These are phyloP conservation scores for Pseudogymnoascus sp. DNA, from an alignment of 2,329 filamentous ascomycete genomes.

Conservation along the genomic window DNA sequence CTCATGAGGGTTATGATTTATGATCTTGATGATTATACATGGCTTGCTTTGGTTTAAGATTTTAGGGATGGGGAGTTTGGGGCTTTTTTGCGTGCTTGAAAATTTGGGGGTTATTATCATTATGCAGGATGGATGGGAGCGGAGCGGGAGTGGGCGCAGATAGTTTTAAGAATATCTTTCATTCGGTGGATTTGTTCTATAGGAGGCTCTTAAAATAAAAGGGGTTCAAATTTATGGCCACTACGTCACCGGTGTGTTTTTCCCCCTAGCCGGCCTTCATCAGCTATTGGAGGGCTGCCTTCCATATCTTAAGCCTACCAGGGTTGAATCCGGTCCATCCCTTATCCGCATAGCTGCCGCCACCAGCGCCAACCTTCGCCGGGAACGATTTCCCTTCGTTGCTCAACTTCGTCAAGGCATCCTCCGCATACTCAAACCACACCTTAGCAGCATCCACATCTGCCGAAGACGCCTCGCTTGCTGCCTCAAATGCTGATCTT, in stretches of 20 bases:
- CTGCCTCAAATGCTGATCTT: constrained; percentile 22
- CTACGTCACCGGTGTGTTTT: background rate
- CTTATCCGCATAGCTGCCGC: constrained; percentile 16
- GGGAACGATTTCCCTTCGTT: constrained; percentile 11
- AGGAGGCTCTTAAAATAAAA: background rate
- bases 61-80: background rate
- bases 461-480: constrained; percentile 11
- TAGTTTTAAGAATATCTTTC: constrained; percentile 7
- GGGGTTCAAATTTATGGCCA: background rate
- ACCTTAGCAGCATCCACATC: constrained; percentile 18
- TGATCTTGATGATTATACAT: constrained; percentile 7
- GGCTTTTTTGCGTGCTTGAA: background rate
- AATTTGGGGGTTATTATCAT: background rate
- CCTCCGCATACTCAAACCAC: constrained; percentile 20
- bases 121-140: background rate
- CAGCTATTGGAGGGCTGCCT: background rate
- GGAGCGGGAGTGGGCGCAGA: background rate
- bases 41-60: background rate
- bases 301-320: constrained; percentile 24
- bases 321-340: constrained; percentile 25
- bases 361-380: constrained; percentile 16
- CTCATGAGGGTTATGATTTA: constrained; percentile 5
- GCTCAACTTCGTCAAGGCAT: constrained; percentile 16
- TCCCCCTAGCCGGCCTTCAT: background rate
- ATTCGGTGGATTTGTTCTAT: background rate